phyloP scores from a whole-genome alignment of 768 basidiomycete genomes.

The Mycena filopes region DNA sequence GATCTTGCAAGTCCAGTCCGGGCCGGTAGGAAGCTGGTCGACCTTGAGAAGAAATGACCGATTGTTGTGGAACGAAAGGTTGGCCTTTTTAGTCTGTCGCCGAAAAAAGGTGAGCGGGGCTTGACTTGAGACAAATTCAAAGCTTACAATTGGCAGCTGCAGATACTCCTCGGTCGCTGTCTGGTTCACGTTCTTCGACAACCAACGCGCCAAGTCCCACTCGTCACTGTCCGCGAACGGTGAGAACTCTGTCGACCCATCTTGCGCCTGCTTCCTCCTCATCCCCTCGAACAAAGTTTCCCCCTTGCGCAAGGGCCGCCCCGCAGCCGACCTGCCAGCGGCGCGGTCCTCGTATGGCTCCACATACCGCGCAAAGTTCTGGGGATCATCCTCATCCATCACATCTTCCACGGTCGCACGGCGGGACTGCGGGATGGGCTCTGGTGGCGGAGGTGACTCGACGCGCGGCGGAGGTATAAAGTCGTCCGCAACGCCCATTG shows the following conservation, averaged over 20 bases:
- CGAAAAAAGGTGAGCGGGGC: not conserved
- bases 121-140: not conserved
- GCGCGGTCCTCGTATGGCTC: not conserved
- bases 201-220: not conserved
- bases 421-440: not conserved
- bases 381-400: not conserved
- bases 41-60: constrained; percentile 31
- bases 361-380: not conserved
- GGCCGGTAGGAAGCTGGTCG: constrained; percentile 28
- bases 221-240: constrained; percentile 18
- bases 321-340: not conserved
- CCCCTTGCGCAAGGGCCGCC: not conserved
- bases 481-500: not conserved
- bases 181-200: constrained; percentile 26
- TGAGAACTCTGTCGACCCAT: constrained; percentile 3
- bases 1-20: constrained; percentile 35
- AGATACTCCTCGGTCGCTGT: constrained; percentile 25
- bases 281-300: constrained; percentile 21
- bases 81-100: constrained; percentile 4
- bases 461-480: not conserved
- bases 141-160: constrained; percentile 33
- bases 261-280: constrained; percentile 1
- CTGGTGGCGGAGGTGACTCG: not conserved
- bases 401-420: constrained; percentile 6
- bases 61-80: constrained; percentile 10